Conservation (phyloP, 2,329 filamentous ascomycete genomes). For the Cordyceps tenuipes region DNA sequence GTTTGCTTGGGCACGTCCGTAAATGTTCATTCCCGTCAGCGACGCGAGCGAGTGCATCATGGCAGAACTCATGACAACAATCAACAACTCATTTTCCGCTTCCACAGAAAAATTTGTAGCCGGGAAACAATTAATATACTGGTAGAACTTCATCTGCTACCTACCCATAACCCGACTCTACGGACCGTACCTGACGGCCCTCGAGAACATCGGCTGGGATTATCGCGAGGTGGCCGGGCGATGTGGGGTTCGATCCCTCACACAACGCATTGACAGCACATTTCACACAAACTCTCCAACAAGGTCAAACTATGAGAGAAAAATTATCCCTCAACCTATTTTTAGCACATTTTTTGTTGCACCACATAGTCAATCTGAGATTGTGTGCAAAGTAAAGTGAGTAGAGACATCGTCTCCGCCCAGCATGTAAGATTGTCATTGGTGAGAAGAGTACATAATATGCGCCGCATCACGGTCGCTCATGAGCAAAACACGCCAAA, state of each 20-base stretch:
- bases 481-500: conserved; percentile 23
- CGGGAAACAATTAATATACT: no score
- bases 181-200: background rate
- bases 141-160: no score
- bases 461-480: conserved; percentile 21
- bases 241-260: background rate
- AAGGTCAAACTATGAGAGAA: background rate
- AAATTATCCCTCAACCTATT: background rate
- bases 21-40: no score
- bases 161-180: no score
- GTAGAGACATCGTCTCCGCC: conserved; percentile 5
- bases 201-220: background rate
- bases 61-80: no score
- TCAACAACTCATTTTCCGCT: no score
- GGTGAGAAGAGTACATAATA: conserved; percentile 20
- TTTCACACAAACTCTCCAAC: background rate
- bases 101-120: no score
- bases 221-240: background rate
- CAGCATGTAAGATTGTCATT: conserved; percentile 13
- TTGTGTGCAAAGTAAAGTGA: background rate
- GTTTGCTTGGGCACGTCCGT: background rate
- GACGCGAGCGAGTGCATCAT: no score
- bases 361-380: background rate
- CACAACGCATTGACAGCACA: background rate
- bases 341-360: fast-evolving